A percentile compares a stretch with the other conserved stretches of the same genome.
These are phyloP conservation scores for Nemania sp. DNA, from an alignment of 2,329 filamentous ascomycete species.

Conservation along the genomic window DNA sequence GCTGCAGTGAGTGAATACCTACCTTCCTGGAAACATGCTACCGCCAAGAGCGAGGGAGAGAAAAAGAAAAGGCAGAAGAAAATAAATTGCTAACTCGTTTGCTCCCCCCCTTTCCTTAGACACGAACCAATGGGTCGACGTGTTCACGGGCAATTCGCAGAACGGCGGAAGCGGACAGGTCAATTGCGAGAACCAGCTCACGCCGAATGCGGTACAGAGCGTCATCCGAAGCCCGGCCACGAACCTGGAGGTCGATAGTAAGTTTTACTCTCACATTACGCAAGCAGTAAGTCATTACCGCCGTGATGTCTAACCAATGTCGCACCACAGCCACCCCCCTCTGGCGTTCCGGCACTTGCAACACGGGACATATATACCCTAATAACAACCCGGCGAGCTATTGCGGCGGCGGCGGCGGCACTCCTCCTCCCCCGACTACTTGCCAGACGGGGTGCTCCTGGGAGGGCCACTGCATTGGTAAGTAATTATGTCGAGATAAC, in stretches of 20 bases:
- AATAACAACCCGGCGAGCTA: slow-evolving; percentile 26
- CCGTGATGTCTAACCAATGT: slow-evolving; percentile 6
- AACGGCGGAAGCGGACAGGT: slow-evolving; percentile 42
- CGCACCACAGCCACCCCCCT: slow-evolving; percentile 31
- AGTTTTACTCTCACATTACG: slow-evolving; percentile 8
- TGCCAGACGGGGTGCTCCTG: slow-evolving; percentile 31
- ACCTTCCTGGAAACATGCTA: too few species aligned
- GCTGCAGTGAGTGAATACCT: slow-evolving; percentile 32
- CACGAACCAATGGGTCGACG: slow-evolving; percentile 41
- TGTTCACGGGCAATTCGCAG: slow-evolving; percentile 45
- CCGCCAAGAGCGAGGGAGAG: not conserved
- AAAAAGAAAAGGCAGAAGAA: not conserved
- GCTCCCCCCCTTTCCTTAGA: slow-evolving; percentile 2
- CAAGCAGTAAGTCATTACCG: not conserved
- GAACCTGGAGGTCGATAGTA: slow-evolving; percentile 42
- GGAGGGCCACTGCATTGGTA: slow-evolving; percentile 30
- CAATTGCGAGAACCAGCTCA: slow-evolving; percentile 44
- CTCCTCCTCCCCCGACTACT: not conserved
- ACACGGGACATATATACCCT: slow-evolving; percentile 32
- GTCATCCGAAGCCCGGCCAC: slow-evolving; percentile 41
- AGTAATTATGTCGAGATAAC: not conserved
- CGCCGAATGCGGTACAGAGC: slow-evolving; percentile 34
- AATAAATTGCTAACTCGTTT: slow-evolving; percentile 4
- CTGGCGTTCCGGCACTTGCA: slow-evolving; percentile 30
- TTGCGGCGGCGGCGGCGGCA: slow-evolving; percentile 24